Conservation (phyloP, 148 eudicot genomes). For the Rhododendron griersonianum region DNA sequence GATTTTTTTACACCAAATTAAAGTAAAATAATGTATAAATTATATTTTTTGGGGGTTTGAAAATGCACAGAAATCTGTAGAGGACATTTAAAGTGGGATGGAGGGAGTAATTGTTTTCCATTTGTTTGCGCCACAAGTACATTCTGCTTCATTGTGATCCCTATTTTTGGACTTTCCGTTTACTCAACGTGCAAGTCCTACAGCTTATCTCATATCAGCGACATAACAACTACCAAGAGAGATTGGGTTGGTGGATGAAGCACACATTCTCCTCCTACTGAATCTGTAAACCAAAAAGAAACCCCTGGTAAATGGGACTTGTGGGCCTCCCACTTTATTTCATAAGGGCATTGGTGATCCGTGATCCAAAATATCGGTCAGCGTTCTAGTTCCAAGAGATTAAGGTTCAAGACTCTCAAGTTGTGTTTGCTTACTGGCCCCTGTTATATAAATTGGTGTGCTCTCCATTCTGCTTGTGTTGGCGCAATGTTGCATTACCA, state of each 20-base stretch:
- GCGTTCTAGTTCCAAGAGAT: not conserved
- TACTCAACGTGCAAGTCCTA: not conserved
- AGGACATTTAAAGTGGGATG: no score
- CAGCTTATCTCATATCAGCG: not conserved
- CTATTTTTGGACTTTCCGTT: not conserved
- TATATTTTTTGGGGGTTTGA: no score
- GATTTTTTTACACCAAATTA: no score
- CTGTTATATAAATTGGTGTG: not conserved
- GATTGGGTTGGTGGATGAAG: not conserved
- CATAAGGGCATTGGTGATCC: not conserved
- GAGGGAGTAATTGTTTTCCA: not conserved
- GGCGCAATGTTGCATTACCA: not conserved
- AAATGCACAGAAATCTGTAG: no score
- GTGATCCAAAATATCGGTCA: not conserved
- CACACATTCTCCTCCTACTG: not conserved
- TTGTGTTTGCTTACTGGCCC: not conserved
- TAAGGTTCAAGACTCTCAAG: not conserved
- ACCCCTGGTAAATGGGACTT: not conserved
- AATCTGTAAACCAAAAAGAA: not conserved
- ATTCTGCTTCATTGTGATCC: not conserved
- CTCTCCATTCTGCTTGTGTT: not conserved
- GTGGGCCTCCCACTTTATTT: not conserved
- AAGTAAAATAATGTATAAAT: no score
- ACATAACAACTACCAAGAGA: not conserved
- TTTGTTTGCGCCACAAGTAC: not conserved